These are phyloP conservation scores for Amanita pseudoporphyria DNA, from an alignment of 768 basidiomycete species.

Conservation along the genomic window DNA sequence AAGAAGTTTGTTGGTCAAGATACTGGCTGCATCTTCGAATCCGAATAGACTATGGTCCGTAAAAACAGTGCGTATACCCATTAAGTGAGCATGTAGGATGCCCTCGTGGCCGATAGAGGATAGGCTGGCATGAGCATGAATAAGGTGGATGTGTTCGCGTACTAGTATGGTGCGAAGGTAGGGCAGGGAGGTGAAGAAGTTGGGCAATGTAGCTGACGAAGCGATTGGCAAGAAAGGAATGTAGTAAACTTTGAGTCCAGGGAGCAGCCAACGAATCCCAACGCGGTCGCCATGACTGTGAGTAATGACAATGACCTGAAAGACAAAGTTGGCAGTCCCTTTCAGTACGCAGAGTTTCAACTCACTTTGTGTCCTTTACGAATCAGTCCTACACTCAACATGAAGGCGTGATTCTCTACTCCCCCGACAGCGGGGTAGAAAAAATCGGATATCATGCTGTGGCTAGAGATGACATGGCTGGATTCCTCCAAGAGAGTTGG, in stretches of 20 bases:
- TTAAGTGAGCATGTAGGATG: slow-evolving; percentile 78
- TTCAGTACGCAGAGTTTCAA: neutral
- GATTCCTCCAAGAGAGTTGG: neutral
- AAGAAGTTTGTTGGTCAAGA: slow-evolving; percentile 93
- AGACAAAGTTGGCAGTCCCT: neutral
- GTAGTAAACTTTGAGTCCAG: slow-evolving; percentile 88
- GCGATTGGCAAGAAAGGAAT: slow-evolving; percentile 84
- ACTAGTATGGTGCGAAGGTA: slow-evolving; percentile 85
- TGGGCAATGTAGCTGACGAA: slow-evolving; percentile 88
- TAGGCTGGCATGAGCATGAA: slow-evolving; percentile 89
- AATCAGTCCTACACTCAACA: slow-evolving; percentile 78
- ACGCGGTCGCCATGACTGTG: slow-evolving; percentile 86
- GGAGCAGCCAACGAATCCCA: slow-evolving; percentile 84
- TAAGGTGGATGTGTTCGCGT: slow-evolving; percentile 75
- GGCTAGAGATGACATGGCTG: neutral
- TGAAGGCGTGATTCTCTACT: slow-evolving; percentile 95
- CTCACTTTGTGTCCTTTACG: slow-evolving; percentile 76
- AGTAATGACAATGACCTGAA: slow-evolving; percentile 87
- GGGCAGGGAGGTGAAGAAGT: slow-evolving; percentile 88
- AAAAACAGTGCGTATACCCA: slow-evolving; percentile 87
- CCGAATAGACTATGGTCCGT: slow-evolving; percentile 97
- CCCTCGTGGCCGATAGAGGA: slow-evolving; percentile 90
- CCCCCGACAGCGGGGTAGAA: slow-evolving; percentile 93
- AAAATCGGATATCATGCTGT: slow-evolving; percentile 94
- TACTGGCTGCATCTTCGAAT: slow-evolving; percentile 94